phyloP scores from a whole-genome alignment of 2,329 filamentous ascomycete species.

The Calonectria ilicicola region DNA sequence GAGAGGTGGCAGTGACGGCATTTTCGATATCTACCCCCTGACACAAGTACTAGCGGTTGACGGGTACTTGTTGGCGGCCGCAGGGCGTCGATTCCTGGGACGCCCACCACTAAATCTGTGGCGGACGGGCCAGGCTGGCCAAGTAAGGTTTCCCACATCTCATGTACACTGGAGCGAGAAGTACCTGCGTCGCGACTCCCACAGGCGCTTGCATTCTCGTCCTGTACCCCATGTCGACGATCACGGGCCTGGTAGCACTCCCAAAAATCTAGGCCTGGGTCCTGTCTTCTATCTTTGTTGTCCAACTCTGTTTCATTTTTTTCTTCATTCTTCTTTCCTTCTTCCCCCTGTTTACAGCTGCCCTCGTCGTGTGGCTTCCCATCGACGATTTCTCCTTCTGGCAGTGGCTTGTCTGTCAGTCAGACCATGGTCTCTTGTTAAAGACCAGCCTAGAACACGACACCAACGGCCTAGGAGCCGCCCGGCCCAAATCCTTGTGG shows the following conservation, averaged over 20 bases:
- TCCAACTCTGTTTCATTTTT: conserved; percentile 19
- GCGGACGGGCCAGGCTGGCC: not conserved
- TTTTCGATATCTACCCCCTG: conserved; percentile 14
- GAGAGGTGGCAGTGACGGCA: conserved; percentile 2
- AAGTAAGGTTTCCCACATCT: conserved; percentile 10
- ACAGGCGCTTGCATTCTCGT: not conserved
- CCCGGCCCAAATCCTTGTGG: conserved; percentile 21
- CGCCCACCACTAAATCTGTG: not conserved
- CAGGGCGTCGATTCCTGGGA: not conserved
- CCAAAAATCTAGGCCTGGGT: conserved; percentile 14
- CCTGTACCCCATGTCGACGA: conserved; percentile 34
- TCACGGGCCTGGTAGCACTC: conserved; percentile 30
- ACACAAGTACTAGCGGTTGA: conserved; percentile 18
- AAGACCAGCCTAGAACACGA: conserved; percentile 1
- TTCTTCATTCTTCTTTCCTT: conserved; percentile 4
- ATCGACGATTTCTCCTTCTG: conserved; percentile 4
- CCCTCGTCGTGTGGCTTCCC: conserved; percentile 8
- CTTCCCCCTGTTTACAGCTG: not conserved
- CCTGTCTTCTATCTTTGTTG: not conserved
- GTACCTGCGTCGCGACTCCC: conserved; percentile 23
- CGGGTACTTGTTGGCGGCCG: conserved; percentile 5
- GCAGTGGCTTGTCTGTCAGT: conserved; percentile 7
- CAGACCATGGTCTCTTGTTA: conserved; percentile 21
- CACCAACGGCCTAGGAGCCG: conserved; percentile 8
- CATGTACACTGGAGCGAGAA: conserved; percentile 14